phyloP scores from a whole-genome alignment of 2,329 filamentous ascomycete genomes.

The Phialocephala subalpina region DNA sequence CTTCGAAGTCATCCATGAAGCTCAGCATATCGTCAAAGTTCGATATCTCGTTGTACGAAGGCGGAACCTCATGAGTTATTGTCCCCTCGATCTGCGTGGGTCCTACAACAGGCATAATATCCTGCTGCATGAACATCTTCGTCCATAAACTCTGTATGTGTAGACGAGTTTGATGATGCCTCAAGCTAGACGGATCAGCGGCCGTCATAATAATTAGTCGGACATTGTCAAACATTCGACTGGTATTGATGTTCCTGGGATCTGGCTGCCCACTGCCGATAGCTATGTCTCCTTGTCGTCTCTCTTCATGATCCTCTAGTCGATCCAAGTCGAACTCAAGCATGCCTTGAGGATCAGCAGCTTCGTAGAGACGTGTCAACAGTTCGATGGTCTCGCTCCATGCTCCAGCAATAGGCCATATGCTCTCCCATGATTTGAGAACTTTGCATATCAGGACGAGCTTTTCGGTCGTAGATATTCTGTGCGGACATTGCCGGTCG shows the following conservation, averaged over 20 bases:
- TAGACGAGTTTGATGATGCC: slow-evolving; percentile 3
- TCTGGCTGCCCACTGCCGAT: background rate
- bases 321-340: background rate
- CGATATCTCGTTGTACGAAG: background rate
- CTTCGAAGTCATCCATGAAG: slow-evolving; percentile 4
- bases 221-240: slow-evolving; percentile 7
- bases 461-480: background rate
- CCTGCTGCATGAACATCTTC: slow-evolving; percentile 4
- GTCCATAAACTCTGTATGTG: slow-evolving; percentile 7
- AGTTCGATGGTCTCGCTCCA: slow-evolving; percentile 9
- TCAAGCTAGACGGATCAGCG: background rate
- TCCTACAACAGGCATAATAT: background rate
- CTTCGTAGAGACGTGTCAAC: background rate
- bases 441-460: background rate
- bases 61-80: background rate
- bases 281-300: background rate
- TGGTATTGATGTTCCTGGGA: background rate
- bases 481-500: background rate
- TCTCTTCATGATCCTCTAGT: background rate
- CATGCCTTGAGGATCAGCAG: background rate
- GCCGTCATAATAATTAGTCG: background rate
- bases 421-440: slow-evolving; percentile 1
- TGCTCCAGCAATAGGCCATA: background rate
- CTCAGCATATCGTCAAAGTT: background rate
- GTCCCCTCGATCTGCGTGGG: background rate